Base-by-base conservation (phyloP, 495 filamentous ascomycete species). In the Neurospora sp. region DNA sequence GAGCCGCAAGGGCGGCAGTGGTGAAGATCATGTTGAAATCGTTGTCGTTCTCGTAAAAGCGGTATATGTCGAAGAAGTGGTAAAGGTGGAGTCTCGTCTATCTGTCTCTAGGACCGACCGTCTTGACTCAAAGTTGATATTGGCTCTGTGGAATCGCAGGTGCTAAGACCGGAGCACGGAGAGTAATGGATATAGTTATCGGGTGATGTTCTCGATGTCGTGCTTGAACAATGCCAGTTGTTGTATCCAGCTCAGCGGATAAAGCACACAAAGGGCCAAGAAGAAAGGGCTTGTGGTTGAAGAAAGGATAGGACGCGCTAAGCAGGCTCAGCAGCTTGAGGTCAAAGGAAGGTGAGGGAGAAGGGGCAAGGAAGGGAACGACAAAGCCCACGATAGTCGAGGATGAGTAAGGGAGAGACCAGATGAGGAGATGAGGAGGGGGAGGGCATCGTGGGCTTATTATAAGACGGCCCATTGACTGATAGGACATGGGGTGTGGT, bases 21-120 rank as follows among this genome's bases (percentile, higher is more conserved):
- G 79, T 75, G 70, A 76, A 42, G 70, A 77, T 73, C 74, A 70
- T 81, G 75, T 81, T 82, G 22, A 35, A 65, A 35, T 77, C 74
- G 70, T 27, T 70, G 7, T 65, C 53, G 53, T 65, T 65, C 1
- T 65, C 31, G 53, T 65, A 8, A 37, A 61, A 4, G 31, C 12
- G 45, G 4, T 12, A 22, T 22, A 4, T 22, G 45, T 53, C 45
- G 45, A 68, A 53, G 35, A 70, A 69, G 31, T 31, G 48, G 61
- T 40, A 37, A 70, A 68, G 59, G 68, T 72, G 14, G 3, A 72
- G 31, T 31, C 41, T 40, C 38, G 41, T 48, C 10, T 38, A 70
- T 35, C 31, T 69, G 71, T 72, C 71, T 69, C 71, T 72, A 44
- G 71, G 71, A 72, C 71, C 53, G 53, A 65, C 53, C 27, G 53